phyloP scores from a whole-genome alignment of 208 protist species.

The Acanthamoeba royreba region DNA sequence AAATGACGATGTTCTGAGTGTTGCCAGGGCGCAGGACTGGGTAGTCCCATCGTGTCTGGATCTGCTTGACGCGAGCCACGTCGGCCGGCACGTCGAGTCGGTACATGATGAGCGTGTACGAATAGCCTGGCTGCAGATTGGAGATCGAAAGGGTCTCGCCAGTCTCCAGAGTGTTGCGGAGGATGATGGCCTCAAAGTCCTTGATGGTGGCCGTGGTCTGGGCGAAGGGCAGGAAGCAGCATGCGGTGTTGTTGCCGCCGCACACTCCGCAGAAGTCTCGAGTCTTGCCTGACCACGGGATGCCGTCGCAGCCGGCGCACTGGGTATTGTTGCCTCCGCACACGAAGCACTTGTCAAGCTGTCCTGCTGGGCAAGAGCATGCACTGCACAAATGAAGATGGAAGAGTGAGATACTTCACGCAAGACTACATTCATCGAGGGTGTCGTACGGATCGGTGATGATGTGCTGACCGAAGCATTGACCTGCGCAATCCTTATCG shows the following conservation, averaged over 20 bases:
- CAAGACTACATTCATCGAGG: not conserved
- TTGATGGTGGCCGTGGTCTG: not conserved
- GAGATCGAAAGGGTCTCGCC: not conserved
- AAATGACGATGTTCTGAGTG: not conserved
- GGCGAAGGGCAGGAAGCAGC: constrained; percentile 28
- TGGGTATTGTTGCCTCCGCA: constrained; percentile 22
- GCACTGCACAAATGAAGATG: not conserved
- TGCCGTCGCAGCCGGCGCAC: not conserved
- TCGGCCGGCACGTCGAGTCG: not conserved
- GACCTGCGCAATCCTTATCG: constrained; percentile 10
- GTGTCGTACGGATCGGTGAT: not conserved
- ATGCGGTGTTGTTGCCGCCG: constrained; percentile 28
- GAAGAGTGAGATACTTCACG: not conserved
- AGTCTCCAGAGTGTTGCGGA: not conserved
- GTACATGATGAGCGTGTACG: constrained; percentile 13
- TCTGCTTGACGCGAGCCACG: constrained; percentile 29
- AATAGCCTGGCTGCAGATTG: not conserved
- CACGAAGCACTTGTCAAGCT: not conserved
- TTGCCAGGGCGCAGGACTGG: not conserved
- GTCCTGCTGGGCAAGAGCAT: not conserved
- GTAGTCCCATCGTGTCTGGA: constrained; percentile 29
- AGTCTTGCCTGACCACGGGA: not conserved
- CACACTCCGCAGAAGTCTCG: constrained; percentile 38
- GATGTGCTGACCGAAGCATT: constrained; percentile 17
- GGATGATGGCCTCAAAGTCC: not conserved